Base-by-base conservation (phyloP, 345 rosid species). In the Aethionema arabicum region DNA sequence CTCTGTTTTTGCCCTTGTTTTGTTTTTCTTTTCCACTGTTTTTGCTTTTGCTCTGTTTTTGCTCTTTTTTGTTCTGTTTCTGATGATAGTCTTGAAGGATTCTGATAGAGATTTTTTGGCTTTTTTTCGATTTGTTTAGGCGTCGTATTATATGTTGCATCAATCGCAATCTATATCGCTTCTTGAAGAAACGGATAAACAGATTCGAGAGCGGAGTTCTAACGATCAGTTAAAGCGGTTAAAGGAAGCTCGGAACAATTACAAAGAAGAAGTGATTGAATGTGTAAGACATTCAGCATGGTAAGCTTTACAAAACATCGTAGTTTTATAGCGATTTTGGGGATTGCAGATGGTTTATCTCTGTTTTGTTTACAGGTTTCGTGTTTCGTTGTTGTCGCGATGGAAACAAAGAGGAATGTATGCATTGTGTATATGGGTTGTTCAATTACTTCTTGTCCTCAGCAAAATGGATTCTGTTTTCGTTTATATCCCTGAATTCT, bases 401-500 rank as follows among this genome's bases (percentile, higher is more conserved):
- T 93, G 99, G 99, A 93, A 93, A 84, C 99, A 93, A 76, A 84
- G 96, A 70, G 99, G 97, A 72, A 93, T 93, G 95, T 90, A 90
- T 82, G 99, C 97, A 56, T 74, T 80, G 46, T 93, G 96, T 82
- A 84, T 85, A 91, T 90, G 97, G 97, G 81, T 83, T 68, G 96
- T 87, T 44, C 96, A 87, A 59, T 77, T 93, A 61, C 88, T 93
- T 79, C 76, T 93, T 66, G 84, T 82, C 68, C 82, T 93, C 65
- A 85, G 95, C 82, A 85, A 85, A 86, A 70, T 83, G 84, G 99
- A 90, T 76, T 80, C 82, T 11, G 70, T 85, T 60, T 93, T 93
- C 52, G 65, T 85, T 37, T 90, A 82, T 73, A 74, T 93, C 44
- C 99, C 96, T 27, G 99, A 93, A 63, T 93, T 79, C 75, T 93